These are phyloP conservation scores for Hyaloperonospora arabidopsidis DNA, from an alignment of 352 stramenopile genomes.

Conservation along the genomic window DNA sequence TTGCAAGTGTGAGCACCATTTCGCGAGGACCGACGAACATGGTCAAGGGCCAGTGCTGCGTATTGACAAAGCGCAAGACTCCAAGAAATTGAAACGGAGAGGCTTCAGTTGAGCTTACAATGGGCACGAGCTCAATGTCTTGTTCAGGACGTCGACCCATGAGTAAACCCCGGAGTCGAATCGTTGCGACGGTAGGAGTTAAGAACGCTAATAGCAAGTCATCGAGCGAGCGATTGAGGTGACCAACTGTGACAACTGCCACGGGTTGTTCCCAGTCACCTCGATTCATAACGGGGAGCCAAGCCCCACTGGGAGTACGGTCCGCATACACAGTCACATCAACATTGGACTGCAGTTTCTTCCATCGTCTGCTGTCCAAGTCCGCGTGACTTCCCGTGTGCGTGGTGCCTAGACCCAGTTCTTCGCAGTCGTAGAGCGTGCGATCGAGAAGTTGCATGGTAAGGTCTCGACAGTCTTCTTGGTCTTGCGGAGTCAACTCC, in stretches of 20 bases:
- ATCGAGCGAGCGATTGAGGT: constrained; percentile 17
- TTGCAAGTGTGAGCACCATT: constrained; percentile 14
- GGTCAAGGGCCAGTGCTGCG: constrained; percentile 21
- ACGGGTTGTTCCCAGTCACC: constrained; percentile 21
- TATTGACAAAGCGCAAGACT: constrained; percentile 17
- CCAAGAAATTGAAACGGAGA: constrained; percentile 20
- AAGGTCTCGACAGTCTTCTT: constrained; percentile 18
- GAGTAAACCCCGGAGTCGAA: constrained; percentile 14
- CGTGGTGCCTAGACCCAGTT: constrained; percentile 14
- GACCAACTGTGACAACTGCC: constrained; percentile 16
- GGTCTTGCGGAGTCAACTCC: constrained; percentile 16
- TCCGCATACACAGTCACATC: constrained; percentile 24
- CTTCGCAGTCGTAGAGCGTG: constrained; percentile 22
- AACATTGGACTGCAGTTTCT: constrained; percentile 21
- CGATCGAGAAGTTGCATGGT: constrained; percentile 23
- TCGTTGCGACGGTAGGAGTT: constrained; percentile 10
- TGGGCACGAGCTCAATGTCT: constrained; percentile 9
- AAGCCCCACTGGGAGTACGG: constrained; percentile 10
- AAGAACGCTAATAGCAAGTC: constrained; percentile 20
- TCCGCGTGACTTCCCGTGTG: constrained; percentile 11
- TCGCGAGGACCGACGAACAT: constrained; percentile 20
- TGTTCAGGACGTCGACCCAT: constrained; percentile 13
- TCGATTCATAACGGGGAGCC: constrained; percentile 18
- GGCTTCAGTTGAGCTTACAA: constrained; percentile 8
- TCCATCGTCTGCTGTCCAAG: constrained; percentile 14